A percentile compares a stretch with the other conserved stretches of the same genome.
Conservation (phyloP, 2,329 filamentous ascomycete genomes). For the Calonectria leucothoes region DNA sequence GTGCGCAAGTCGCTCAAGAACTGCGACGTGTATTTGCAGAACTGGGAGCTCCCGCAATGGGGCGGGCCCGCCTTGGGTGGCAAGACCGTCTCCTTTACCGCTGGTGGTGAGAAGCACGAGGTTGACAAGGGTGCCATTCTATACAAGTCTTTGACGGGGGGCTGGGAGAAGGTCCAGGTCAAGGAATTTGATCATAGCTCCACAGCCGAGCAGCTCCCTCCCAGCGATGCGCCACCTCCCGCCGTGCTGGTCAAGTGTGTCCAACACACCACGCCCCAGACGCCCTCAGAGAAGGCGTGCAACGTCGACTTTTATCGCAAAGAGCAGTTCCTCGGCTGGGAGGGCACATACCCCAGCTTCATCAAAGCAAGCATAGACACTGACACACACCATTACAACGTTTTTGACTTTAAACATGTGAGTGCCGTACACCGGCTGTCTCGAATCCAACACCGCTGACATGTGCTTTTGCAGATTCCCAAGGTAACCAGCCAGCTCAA, state of each 20-base stretch:
- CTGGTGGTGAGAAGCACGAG: conserved; percentile 29
- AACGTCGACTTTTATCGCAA: conserved; percentile 41
- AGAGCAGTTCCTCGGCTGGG: conserved; percentile 44
- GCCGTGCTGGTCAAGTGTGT: conserved; percentile 39
- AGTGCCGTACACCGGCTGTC: not conserved
- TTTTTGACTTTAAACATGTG: conserved; percentile 38
- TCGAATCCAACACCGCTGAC: too few species aligned
- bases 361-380: conserved; percentile 44
- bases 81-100: conserved; percentile 22
- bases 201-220: not conserved
- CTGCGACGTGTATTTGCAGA: conserved; percentile 45
- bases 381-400: conserved; percentile 40
- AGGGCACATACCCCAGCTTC: conserved; percentile 40
- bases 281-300: conserved; percentile 13
- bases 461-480: not conserved
- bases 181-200: conserved; percentile 10
- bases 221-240: conserved; percentile 32
- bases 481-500: not conserved
- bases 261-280: conserved; percentile 9
- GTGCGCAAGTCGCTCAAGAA: conserved; percentile 45
- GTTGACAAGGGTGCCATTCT: conserved; percentile 33
- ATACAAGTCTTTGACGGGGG: conserved; percentile 32
- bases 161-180: conserved; percentile 28
- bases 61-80: conserved; percentile 27
- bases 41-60: conserved; percentile 44